phyloP scores from a whole-genome alignment of 1,284 basidiomycete species.

The Puccinia horiana region DNA sequence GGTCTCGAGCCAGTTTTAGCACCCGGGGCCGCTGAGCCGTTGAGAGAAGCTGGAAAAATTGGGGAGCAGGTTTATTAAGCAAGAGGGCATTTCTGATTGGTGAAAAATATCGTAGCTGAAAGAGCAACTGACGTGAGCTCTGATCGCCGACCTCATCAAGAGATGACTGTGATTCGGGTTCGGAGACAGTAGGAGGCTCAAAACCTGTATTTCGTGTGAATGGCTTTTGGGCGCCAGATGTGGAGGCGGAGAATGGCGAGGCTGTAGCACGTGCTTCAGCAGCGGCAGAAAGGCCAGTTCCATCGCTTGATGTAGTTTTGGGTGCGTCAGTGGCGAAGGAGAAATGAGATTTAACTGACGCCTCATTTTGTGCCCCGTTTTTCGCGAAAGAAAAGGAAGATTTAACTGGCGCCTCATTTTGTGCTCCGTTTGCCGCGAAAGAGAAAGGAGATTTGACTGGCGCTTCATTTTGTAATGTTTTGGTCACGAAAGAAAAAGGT shows the following conservation, averaged over 20 bases:
- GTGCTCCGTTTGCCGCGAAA: not conserved
- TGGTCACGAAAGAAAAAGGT: not conserved
- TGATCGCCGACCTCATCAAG: not conserved
- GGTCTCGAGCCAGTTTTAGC: slow-evolving; percentile 13
- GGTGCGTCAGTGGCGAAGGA: not conserved
- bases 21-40: not conserved
- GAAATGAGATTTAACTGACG: not conserved
- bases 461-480: not conserved
- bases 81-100: not conserved
- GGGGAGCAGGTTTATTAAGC: not conserved
- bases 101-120: not conserved
- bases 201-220: not conserved
- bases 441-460: not conserved
- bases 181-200: not conserved
- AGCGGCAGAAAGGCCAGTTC: not conserved
- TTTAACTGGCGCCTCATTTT: not conserved
- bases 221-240: not conserved
- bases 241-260: not conserved
- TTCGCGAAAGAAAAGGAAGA: not conserved
- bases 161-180: not conserved
- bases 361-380: not conserved
- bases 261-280: not conserved
- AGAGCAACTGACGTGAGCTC: not conserved
- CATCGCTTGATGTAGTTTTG: not conserved
- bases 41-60: not conserved